Percentiles rank a stretch among this genome's conserved stretches.
These are phyloP conservation scores for Rhizophora apiculata DNA, from an alignment of 345 rosid species.

Conservation along the genomic window DNA sequence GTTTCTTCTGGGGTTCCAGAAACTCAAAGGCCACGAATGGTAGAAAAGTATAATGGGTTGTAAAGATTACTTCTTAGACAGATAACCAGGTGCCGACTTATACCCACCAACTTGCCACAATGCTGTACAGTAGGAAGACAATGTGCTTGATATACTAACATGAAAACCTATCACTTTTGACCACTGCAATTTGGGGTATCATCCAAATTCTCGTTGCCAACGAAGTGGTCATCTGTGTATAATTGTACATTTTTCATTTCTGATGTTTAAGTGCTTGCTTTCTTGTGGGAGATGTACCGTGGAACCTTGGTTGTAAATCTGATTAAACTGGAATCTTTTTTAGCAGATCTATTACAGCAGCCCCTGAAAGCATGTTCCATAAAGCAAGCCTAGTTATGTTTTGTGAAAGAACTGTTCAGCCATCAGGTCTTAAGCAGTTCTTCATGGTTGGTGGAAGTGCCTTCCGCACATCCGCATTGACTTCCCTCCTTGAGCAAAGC, in stretches of 20 bases:
- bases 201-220: neutral
- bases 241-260: slow-evolving; percentile 18
- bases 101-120: neutral
- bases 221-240: slow-evolving; percentile 19
- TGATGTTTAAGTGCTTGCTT: neutral
- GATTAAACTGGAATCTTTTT: neutral
- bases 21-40: neutral
- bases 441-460: no score
- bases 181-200: slow-evolving; percentile 3
- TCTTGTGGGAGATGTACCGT: neutral
- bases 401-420: neutral
- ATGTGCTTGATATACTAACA: neutral
- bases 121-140: slow-evolving; percentile 20
- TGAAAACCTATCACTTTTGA: slow-evolving; percentile 15
- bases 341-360: neutral
- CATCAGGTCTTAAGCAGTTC: no score
- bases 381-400: neutral
- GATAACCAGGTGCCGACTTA: neutral
- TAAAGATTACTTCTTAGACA: neutral
- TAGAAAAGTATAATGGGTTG: slow-evolving; percentile 7
- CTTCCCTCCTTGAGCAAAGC: no score
- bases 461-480: no score
- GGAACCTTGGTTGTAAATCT: slow-evolving; percentile 1
- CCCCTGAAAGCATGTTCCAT: neutral
- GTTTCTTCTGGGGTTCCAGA: slow-evolving; percentile 48